These are phyloP conservation scores for Trametes pubescens DNA, from an alignment of 1,284 basidiomycete genomes.

Conservation along the genomic window DNA sequence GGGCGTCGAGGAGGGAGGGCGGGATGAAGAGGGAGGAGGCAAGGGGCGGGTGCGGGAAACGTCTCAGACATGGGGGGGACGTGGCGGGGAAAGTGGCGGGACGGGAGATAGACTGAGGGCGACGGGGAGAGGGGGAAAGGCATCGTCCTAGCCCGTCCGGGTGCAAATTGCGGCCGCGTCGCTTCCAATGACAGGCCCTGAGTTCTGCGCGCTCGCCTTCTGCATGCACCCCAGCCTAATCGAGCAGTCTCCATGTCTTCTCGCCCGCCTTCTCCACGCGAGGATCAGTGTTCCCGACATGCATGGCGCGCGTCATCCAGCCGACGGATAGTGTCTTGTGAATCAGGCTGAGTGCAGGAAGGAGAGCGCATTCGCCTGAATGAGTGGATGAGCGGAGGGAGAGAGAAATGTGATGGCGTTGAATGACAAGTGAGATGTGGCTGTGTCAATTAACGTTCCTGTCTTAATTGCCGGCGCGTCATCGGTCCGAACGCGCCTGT, in stretches of 20 bases:
- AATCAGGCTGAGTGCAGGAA: no score
- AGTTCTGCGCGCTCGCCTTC: slow-evolving; percentile 2
- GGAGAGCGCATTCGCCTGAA: background rate
- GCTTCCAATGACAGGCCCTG: slow-evolving; percentile 8
- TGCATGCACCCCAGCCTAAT: background rate
- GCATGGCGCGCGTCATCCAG: no score
- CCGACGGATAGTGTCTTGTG: no score
- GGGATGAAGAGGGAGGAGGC: slow-evolving; percentile 6
- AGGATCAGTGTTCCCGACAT: background rate
- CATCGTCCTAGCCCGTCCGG: slow-evolving; percentile 5
- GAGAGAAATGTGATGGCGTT: background rate
- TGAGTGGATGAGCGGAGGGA: background rate
- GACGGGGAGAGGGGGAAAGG: slow-evolving; percentile 4
- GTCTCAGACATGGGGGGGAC: slow-evolving; percentile 10
- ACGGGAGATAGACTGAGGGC: slow-evolving; percentile 6
- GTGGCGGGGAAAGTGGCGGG: slow-evolving; percentile 18
- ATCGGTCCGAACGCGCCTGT: background rate
- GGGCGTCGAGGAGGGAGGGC: background rate
- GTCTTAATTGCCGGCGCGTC: slow-evolving; percentile 12
- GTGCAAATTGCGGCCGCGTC: slow-evolving; percentile 9
- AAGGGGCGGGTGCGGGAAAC: background rate
- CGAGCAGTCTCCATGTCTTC: background rate
- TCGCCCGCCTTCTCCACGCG: slow-evolving; percentile 1
- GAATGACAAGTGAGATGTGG: slow-evolving; percentile 10
- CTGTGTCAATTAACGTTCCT: slow-evolving; percentile 9